Evolutionary conservation across 305 asterid species (phyloP).

Genomic region (Fraxinus sp.): DNA sequence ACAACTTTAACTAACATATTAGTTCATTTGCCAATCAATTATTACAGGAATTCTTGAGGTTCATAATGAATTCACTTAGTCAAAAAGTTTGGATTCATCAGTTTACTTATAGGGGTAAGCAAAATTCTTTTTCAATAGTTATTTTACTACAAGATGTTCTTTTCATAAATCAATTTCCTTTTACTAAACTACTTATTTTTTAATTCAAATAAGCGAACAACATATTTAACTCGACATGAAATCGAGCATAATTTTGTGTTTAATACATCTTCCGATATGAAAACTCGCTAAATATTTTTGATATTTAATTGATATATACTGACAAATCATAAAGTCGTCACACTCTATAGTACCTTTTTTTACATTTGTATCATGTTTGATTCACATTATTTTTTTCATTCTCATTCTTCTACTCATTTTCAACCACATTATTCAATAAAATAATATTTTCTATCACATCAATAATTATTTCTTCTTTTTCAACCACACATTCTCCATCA

Average conservation of each 20-base stretch:
- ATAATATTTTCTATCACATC: too few relatives aligned
- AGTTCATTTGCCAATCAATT: background rate
- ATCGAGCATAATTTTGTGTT: background rate
- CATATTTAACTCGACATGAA: background rate
- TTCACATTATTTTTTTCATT: too few relatives aligned
- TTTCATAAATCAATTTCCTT: background rate
- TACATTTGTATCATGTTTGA: background rate
- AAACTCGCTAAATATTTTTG: too few relatives aligned
- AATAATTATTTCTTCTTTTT: too few relatives aligned
- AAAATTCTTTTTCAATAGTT: background rate
- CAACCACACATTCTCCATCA: too few relatives aligned
- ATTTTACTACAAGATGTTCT: background rate
- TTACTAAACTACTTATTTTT: too few relatives aligned
- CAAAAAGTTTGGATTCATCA: background rate
- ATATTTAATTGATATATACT: too few relatives aligned
- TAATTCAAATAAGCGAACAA: background rate
- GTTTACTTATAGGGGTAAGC: background rate
- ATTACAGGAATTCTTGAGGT: background rate
- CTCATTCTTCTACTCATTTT: too few relatives aligned
- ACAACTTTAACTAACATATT: background rate
- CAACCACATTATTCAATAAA: too few relatives aligned
- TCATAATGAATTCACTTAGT: background rate
- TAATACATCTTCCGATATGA: background rate
- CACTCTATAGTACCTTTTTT: background rate
- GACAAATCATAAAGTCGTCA: background rate